Conservation (phyloP, 495 filamentous ascomycete species). For the Platismatia glauca region DNA sequence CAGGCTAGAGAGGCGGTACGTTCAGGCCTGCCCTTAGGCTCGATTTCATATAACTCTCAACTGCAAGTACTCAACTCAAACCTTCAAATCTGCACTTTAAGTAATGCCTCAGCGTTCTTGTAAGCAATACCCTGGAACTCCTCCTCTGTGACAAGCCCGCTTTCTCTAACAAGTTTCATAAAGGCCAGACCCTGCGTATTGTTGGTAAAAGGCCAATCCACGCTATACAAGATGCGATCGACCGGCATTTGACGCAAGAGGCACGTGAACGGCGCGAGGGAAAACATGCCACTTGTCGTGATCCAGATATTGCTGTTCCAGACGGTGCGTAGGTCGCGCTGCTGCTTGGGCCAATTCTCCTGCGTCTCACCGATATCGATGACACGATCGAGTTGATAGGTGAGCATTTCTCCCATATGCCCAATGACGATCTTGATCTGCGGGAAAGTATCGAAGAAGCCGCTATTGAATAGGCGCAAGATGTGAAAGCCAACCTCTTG, state of each 20-base stretch:
- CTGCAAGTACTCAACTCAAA: no score
- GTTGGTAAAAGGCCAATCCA: background rate
- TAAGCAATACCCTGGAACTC: slow-evolving; percentile 3
- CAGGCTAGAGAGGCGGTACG: no score
- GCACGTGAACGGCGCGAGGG: background rate
- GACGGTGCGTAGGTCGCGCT: background rate
- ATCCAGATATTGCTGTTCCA: background rate
- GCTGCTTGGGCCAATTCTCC: slow-evolving; percentile 4
- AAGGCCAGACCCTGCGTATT: background rate
- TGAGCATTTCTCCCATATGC: background rate
- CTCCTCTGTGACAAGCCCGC: slow-evolving; percentile 30
- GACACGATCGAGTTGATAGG: background rate
- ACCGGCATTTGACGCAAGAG: background rate
- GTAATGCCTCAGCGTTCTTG: background rate
- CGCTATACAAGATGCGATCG: slow-evolving; percentile 3
- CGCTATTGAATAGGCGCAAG: background rate
- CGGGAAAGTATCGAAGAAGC: background rate
- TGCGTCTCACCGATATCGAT: background rate
- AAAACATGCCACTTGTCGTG: background rate
- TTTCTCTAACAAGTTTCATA: slow-evolving; percentile 24
- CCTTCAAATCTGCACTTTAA: no score
- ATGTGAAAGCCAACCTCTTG: background rate
- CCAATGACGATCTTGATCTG: background rate
- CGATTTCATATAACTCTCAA: no score
- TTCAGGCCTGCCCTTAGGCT: no score